Evolutionary conservation across 176 grass and related monocot species (phyloP).

Genomic region (Eragrostis nindensis): DNA sequence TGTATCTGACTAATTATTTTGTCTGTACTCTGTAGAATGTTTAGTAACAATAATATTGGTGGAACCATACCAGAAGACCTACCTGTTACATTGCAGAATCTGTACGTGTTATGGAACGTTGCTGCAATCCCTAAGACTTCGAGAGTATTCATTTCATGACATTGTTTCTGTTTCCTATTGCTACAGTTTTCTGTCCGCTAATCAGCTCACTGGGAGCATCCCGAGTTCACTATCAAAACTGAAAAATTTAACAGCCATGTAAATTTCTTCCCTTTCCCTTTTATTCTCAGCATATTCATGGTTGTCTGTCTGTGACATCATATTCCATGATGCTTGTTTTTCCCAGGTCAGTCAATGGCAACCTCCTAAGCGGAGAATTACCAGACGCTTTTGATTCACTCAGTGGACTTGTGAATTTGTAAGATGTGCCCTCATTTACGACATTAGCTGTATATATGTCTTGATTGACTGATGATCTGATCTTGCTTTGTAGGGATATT

Average conservation of each 20-base stretch:
- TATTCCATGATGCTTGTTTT: slow-evolving; percentile 21
- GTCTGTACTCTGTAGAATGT: slow-evolving; percentile 57
- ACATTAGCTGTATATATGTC: slow-evolving; percentile 26
- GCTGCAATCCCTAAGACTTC: not conserved
- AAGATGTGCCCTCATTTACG: slow-evolving; percentile 28
- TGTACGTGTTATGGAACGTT: slow-evolving; percentile 55
- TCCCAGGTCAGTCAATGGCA: slow-evolving; percentile 84
- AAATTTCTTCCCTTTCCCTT: slow-evolving; percentile 25
- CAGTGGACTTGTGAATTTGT: slow-evolving; percentile 86
- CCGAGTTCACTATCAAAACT: slow-evolving; percentile 88
- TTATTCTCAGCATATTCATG: slow-evolving; percentile 4
- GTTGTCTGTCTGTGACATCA: not conserved
- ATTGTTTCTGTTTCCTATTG: slow-evolving; percentile 21
- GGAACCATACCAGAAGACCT: slow-evolving; percentile 92
- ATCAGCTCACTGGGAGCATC: slow-evolving; percentile 96
- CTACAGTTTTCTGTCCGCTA: slow-evolving; percentile 91
- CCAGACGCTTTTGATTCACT: slow-evolving; percentile 83
- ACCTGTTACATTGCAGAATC: slow-evolving; percentile 70
- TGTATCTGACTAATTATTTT: slow-evolving; percentile 13
- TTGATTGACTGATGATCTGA: slow-evolving; percentile 32
- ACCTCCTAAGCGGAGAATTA: slow-evolving; percentile 75
- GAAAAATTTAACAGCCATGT: slow-evolving; percentile 74
- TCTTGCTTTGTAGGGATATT: slow-evolving; percentile 64
- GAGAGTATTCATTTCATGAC: not conserved
- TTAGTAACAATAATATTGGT: slow-evolving; percentile 99